phyloP scores from a whole-genome alignment of 352 stramenopile genomes.

The Globisporangium heterothallicum region DNA sequence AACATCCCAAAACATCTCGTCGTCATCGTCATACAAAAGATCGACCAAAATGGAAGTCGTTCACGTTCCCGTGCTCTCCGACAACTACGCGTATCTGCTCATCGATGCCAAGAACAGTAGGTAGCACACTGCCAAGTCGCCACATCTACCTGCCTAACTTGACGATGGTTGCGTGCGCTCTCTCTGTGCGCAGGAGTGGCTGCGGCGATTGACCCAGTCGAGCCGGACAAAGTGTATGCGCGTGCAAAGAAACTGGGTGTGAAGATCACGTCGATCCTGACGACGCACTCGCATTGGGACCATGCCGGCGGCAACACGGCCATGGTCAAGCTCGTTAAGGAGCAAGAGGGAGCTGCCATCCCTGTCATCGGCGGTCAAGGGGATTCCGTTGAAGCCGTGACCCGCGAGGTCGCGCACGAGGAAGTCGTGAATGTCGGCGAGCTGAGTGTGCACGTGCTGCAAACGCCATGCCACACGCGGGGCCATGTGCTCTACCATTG shows the following conservation, averaged over 20 bases:
- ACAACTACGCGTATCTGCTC: conserved; percentile 92
- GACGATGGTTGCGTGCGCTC: conserved; percentile 6
- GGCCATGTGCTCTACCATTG: conserved; percentile 84
- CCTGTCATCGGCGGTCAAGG: conserved; percentile 66
- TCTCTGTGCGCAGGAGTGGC: conserved; percentile 34
- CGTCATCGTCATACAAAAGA: not conserved
- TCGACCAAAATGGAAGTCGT: conserved; percentile 53
- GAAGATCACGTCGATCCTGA: conserved; percentile 83
- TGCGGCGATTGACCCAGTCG: conserved; percentile 85
- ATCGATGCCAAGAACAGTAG: conserved; percentile 49
- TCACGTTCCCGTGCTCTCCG: conserved; percentile 74
- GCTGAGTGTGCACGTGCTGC: conserved; percentile 51
- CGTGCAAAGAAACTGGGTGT: conserved; percentile 54
- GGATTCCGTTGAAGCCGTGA: conserved; percentile 57
- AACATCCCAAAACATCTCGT: too few species aligned
- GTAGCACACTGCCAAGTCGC: too few species aligned
- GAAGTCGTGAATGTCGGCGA: conserved; percentile 67
- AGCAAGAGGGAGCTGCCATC: conserved; percentile 33
- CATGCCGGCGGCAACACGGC: conserved; percentile 86
- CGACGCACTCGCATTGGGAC: conserved; percentile 90
- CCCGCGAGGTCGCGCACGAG: conserved; percentile 48
- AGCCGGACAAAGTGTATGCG: conserved; percentile 71
- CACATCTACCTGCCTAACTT: not conserved
- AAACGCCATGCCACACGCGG: conserved; percentile 90
- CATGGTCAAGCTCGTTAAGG: conserved; percentile 43